Evolutionary conservation across 2,329 filamentous ascomycete genomes (phyloP).

Genomic region (Drechmeria coniospora): DNA sequence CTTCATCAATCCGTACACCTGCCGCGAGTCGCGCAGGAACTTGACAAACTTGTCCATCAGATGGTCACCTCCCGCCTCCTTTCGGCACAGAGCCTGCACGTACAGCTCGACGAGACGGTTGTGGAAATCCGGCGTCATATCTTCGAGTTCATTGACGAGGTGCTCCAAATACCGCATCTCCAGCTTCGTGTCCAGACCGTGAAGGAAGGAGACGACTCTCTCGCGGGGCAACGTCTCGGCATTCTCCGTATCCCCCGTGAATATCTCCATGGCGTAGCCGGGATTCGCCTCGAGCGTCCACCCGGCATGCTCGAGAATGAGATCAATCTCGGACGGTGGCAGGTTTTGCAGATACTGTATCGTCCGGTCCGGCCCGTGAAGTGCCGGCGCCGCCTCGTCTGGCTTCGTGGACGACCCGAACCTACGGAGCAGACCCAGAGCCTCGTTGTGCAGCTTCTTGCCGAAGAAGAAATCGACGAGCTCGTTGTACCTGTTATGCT

Average conservation of each 20-base stretch:
- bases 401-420: slow-evolving; percentile 52
- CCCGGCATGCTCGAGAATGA: slow-evolving; percentile 79
- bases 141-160: slow-evolving; percentile 73
- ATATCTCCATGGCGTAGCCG: slow-evolving; percentile 76
- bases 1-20: slow-evolving; percentile 61
- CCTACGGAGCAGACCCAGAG: slow-evolving; percentile 63
- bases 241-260: slow-evolving; percentile 85
- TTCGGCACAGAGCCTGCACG: slow-evolving; percentile 39
- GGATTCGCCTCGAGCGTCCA: slow-evolving; percentile 70
- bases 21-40: slow-evolving; percentile 60
- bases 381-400: slow-evolving; percentile 32
- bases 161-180: slow-evolving; percentile 81
- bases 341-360: slow-evolving; percentile 83
- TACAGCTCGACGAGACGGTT: slow-evolving; percentile 62
- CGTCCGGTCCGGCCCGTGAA: slow-evolving; percentile 72
- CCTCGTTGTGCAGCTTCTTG: slow-evolving; percentile 81
- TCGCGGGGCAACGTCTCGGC: slow-evolving; percentile 76
- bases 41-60: slow-evolving; percentile 52
- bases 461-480: slow-evolving; percentile 96
- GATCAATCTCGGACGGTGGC: slow-evolving; percentile 72
- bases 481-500: slow-evolving; percentile 79
- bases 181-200: slow-evolving; percentile 50
- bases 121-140: slow-evolving; percentile 74
- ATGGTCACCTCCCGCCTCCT: slow-evolving; percentile 28
- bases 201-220: slow-evolving; percentile 59